Base-by-base conservation (phyloP, 805 yeast species). In the Pichia exigua region DNA sequence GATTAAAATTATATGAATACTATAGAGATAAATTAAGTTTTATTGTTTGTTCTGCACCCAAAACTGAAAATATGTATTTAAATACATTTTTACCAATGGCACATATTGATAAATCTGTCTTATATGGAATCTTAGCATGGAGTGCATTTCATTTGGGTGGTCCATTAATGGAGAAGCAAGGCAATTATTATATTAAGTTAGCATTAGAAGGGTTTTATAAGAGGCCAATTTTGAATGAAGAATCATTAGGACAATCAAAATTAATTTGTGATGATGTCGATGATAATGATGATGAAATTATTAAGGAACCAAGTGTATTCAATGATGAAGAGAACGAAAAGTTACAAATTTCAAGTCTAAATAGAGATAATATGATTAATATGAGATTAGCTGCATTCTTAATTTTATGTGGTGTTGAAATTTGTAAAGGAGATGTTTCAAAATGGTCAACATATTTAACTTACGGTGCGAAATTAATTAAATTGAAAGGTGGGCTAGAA, bases 341-440 rank as follows among this genome's bases (percentile, higher is more conserved):
- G 42, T 42, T 49, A 50, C 48, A 43, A 51, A 47, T 48, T 54
- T 52, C 18, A 41, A 47, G 15, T 48, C 52, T 65, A 48, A 69
- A 59, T 38, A 42, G 48, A 21, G 65, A 73, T 27, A 68, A 71
- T 48, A 47, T 66, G 11, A 63, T 72, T 17, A 62, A 76, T 38
- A 60, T 68, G 56, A 75, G 83, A 53, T 63, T 87, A 44, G 91
- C 95, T 1, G 78, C 83, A 18, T 70, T 84, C 49, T 66, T 87
- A 55, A 78, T 87, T 48, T 71, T 87, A 47, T 78, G 86, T 57
- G 88, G 85, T n/a, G 91, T 87, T 0, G 90, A 86, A 61, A 85
- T 87, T 49, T 87, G 92, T 66, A 77, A 81, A 56, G 95, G 95
- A 9, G 95, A 87, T 64, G 88, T 85, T 38, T 74, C 74, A 39